Evolutionary conservation across 192 early-diverging fungal species (phyloP).

Genomic region (Spizellomyces punctatus): DNA sequence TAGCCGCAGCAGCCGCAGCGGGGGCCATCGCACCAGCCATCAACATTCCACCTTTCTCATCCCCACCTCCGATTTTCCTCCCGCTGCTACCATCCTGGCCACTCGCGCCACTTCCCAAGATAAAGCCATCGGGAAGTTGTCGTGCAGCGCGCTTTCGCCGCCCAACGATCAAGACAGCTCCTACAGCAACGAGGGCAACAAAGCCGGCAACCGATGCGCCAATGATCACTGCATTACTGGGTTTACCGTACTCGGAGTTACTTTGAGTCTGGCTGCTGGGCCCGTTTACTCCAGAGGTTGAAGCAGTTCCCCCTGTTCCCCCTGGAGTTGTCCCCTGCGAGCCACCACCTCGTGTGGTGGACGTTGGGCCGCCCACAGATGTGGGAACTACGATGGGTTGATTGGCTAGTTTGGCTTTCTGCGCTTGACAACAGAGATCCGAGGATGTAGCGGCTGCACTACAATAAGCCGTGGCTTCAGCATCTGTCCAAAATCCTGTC

Average conservation of each 20-base stretch:
- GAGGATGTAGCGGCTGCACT: not conserved
- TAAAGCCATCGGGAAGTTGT: not conserved
- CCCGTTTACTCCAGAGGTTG: not conserved
- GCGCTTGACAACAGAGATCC: conserved; percentile 24
- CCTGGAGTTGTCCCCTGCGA: not conserved
- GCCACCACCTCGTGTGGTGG: not conserved
- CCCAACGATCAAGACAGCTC: not conserved
- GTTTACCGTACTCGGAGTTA: not conserved
- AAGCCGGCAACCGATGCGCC: conserved; percentile 2
- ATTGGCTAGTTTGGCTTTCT: conserved; percentile 1
- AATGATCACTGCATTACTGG: conserved; percentile 15
- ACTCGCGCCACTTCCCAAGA: not conserved
- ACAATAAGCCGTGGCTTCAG: conserved; percentile 14
- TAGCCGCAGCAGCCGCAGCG: conserved; percentile 16
- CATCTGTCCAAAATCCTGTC: conserved; percentile 1
- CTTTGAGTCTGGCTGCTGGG: not conserved
- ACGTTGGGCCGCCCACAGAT: not conserved
- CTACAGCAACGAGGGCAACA: not conserved
- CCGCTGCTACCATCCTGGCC: not conserved
- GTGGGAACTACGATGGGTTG: conserved; percentile 18
- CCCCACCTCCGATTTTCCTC: not conserved
- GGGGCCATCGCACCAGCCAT: not conserved
- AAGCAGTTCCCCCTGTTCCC: not conserved
- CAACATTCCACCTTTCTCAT: not conserved
- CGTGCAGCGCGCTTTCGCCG: not conserved